Base-by-base conservation (phyloP, 257 asterid species). In the Phtheirospermum japonicum region DNA sequence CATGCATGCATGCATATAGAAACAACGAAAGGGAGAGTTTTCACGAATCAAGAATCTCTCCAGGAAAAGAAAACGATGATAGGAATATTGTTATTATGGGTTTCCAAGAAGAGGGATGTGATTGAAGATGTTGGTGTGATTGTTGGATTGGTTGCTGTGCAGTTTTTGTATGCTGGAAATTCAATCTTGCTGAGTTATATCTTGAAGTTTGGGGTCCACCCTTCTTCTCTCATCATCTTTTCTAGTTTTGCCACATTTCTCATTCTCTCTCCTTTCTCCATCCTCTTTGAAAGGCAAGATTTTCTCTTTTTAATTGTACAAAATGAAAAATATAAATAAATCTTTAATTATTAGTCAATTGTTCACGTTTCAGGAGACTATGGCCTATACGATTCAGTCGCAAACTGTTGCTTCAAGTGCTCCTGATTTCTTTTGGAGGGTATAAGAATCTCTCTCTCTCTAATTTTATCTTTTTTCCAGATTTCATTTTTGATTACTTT, bases 361-460 rank as follows among this genome's bases (percentile, higher is more conserved):
- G 4, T 14, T 32, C 12, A 11, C 67, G 45, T 66, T 80, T 70
- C 83, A 91, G 98, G 84, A 67, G 63, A 54, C 77, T 76, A 72
- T 91, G 97, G 98, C 98, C 97, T 3, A 71, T 68, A 59, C 72
- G 75, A 23, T 69, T 91, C 59, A 71, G 70, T 49, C 36, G 64
- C 78, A 91, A 75, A 76, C 67, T 91, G 37, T 66, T 76, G 63
- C 54, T 80, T 54, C 85, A 86, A 19, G 69, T 86, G 37, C 65
- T 83, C 67, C 67, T 91, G 18, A 83, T 86, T 79, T 81, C 97
- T 2, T 88, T 88, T 70, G 92, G 95, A 79, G 97, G 98, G 98
- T 88, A 42, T n/a, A 77, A 18, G 57, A 26, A 17, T 23, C 10
- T 48, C 30, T 7, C 30, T 14, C 60, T 43, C 7, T 17, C 16